Base-by-base conservation (phyloP, 73 alveolate genomes). In the Paramecium caudatum region DNA sequence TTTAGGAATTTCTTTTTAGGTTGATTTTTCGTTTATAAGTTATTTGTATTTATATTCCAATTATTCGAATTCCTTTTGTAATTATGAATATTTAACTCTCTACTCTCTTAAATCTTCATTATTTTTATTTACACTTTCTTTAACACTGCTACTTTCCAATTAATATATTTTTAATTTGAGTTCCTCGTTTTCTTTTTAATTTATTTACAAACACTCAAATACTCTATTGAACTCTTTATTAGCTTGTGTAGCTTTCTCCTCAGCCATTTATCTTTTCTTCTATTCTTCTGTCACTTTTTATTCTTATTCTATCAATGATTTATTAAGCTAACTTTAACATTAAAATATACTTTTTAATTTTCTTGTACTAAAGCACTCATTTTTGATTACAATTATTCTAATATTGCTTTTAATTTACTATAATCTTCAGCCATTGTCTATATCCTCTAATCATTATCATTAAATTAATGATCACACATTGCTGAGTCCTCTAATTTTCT, bases 211-310 rank as follows among this genome's bases (percentile, higher is more conserved):
- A 74, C 88, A 74, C 43, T 74, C 88, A 19, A 74, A 74, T 21
- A 74, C 88, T 74, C 88, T 74, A 45, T 74, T 74, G n/a, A 74
- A 74, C 43, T 74, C 88, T 13, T 74, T 74, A 17, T 74, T 39
- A 5, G 46, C 25, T 74, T 45, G 10, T 34, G 16, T 27, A 1
- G 88, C 43, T 21, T 74, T 74, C 25, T 74, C 88, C 43, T 74
- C 88, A 19, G 88, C 88, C 16, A n/a, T 34, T 5, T 74, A n/a
- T 74, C 65, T 74, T 27, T 15, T 74, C 4, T 19, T 74, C 37
- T 27, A 12, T 43, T 74, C 88, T 2, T 74, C 88, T 41, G 2
- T 5, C 1, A 74, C 88, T 43, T 39, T 74, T 74, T n/a, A 43
- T 74, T 74, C 88, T 1, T 74, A 2, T 45, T 74, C 88, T 4